Base-by-base conservation (phyloP, 2,329 filamentous ascomycete genomes). In the Ophiostoma angusticollis region DNA sequence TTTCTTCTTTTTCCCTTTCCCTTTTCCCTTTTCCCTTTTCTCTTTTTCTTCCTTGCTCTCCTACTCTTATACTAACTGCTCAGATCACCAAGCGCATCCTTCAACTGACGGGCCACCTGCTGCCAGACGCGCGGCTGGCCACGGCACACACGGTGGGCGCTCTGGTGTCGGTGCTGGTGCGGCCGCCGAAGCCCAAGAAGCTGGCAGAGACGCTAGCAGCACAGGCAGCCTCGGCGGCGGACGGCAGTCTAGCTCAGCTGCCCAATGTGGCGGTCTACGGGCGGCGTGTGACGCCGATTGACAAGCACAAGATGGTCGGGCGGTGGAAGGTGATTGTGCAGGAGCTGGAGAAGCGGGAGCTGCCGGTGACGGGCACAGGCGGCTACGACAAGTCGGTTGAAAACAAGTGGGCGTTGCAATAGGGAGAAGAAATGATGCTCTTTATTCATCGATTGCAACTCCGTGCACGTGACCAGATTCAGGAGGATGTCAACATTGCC, bases 11-110 rank as follows among this genome's bases (percentile, higher is more conserved):
- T 29, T n/a, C n/a, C n/a, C n/a, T n/a, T n/a, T n/a, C n/a, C n/a
- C n/a, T 68, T 49, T 16, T 13, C 5, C 6, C 12, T n/a, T 3
- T 18, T 9, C 13, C 9, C 16, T 21, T 8, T 11, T 4, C 19
- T 22, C 21, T n/a, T 6, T 11, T 9, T 17, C 43, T 25, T 12
- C 12, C 6, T 18, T 13, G 23, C n/a, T 29, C 8, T 11, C 3
- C 14, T 5, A 8, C 18, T 3, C 8, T n/a, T n/a, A 9, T 24
- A 11, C 32, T n/a, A 8, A 29, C 13, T 21, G 27, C 11, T 18
- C 34, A 95, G 87, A 69, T 91, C 47, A 64, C 78, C 52, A 93
- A 94, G 62, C 79, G 84, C 43, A 64, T 86, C 45, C 75, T 80
- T 56, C 82, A 91, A 56, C 67, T 93, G 44, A 87, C 80, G n/a